phyloP scores from a whole-genome alignment of 192 early-diverging fungal genomes.

The Chytriomyces sp. region DNA sequence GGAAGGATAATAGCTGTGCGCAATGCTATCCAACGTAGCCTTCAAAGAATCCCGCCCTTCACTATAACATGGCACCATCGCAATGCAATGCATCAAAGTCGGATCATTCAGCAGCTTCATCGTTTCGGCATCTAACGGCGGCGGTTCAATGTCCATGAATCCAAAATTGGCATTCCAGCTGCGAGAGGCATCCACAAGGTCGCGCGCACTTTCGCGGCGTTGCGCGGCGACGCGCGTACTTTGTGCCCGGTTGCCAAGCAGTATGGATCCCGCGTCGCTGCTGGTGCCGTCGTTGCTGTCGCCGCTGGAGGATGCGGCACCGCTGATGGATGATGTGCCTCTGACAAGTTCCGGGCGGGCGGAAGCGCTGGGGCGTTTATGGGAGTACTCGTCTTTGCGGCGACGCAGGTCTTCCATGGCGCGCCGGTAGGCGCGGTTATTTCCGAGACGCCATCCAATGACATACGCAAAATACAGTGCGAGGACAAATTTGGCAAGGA shows the following conservation, averaged over 20 bases:
- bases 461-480: slow-evolving; percentile 50
- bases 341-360: too few species aligned
- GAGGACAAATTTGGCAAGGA: slow-evolving; percentile 48
- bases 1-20: slow-evolving; percentile 81
- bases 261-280: background rate
- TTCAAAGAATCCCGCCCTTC: slow-evolving; percentile 76
- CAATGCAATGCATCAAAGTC: slow-evolving; percentile 54
- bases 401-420: slow-evolving; percentile 32
- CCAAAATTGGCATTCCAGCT: slow-evolving; percentile 33
- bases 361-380: background rate
- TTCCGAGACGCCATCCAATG: slow-evolving; percentile 47
- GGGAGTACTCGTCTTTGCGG: slow-evolving; percentile 2
- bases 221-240: slow-evolving; percentile 9
- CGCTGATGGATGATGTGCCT: too few species aligned
- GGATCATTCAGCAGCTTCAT: slow-evolving; percentile 47
- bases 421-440: slow-evolving; percentile 27
- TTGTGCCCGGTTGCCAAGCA: background rate
- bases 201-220: slow-evolving; percentile 16
- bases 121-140: slow-evolving; percentile 36
- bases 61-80: slow-evolving; percentile 90
- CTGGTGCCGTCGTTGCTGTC: background rate
- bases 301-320: background rate
- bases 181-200: slow-evolving; percentile 41
- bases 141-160: slow-evolving; percentile 39
- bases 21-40: slow-evolving; percentile 85